Base-by-base conservation (phyloP, 805 yeast genomes). In the Saccharomycopsis vini region DNA sequence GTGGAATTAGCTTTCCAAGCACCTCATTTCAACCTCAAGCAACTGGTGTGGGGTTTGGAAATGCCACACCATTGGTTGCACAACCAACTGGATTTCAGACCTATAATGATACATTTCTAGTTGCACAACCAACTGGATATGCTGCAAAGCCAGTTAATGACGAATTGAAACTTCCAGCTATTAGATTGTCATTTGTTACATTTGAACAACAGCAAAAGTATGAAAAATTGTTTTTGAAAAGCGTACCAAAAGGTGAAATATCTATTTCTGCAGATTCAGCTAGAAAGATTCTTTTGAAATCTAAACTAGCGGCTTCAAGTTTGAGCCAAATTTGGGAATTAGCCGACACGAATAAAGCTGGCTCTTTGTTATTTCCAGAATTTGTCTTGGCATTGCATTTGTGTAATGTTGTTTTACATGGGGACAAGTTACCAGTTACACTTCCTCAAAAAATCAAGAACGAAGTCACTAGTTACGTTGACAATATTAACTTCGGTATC, bases 321-420 rank as follows among this genome's bases (percentile, higher is more conserved):
- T 69, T 90, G 53, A 90, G 90, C 2, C 86, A 77, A 54, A 82
- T 90, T 49, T 90, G 97, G 97, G 79, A 82, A 20, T 67, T 90
- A 46, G 75, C 95, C n/a, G 97, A 90, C 57, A 81, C 95, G 2
- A 83, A 79, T 54, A 81, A 77, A 55, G 79, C 92, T 5, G 97
- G 97, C 2, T 72, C 77, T 44, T 72, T 90, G 49, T 64, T 90
- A 54, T 90, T 89, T 58, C 97, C 97, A 2, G 97, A 90, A 61
- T 90, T 90, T 68, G 95, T 95, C 13, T 68, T 90, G 52, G 88
- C 95, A 15, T 77, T 90, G 69, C 90, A 88, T 61, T 69, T 90
- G 53, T 88, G 95, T 58, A 82, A 84, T 53, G 63, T 77, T 56
- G 82, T 81, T 0, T 69, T 85, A 53, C 77, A 75, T 54, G 95